Base-by-base conservation (phyloP, 495 filamentous ascomycete species). In the Lophiotrema nucula region DNA sequence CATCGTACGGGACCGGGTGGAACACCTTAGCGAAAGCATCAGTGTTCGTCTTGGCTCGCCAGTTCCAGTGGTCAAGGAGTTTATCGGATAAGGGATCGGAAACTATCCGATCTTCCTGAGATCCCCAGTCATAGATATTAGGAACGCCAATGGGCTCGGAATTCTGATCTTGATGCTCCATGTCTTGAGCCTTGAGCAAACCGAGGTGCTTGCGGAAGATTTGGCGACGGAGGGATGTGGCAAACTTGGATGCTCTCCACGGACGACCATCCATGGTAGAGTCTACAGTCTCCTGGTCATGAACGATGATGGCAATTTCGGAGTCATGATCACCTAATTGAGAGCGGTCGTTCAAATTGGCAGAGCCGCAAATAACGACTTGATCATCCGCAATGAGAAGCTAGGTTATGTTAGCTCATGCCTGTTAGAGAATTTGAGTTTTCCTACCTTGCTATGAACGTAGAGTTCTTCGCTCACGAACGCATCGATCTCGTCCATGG, bases 391-490 rank as follows among this genome's bases (percentile, higher is more conserved):
- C 92, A 69, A 97, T 92, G 60, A 96, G 81, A 31, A 96, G 81
- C 77, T 82, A 53, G 38, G 33, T 28, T 13, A 3, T 19, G 43
- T 60, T 51, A 57, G 53, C 10, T 12, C 6, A 39, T 19, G 43
- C 15, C 13, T n/a, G 0, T 46, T 12, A 22, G 27, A 25, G 13
- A 4, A 41, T 15, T 5, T 5, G n/a, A 16, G 25, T 19, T 6
- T 16, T 51, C 74, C 62, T 66, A 83, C 79, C 78, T 97, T 97
- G 64, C 85, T 85, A 74, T 97, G 92, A 55, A 96, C 85, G 70
- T 97, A 97, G 21, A 97, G 84, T 72, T 95, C 88, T 69, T 97
- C 92, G 39, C 83, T 88, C 27, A 97, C 92, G 65, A 91, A 96
- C 2, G 90, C 88, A 69, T 92, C 77, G 26, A 97, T 82, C 69